Base-by-base conservation (phyloP, 2,329 filamentous ascomycete species). In the Colletotrichum shisoi region DNA sequence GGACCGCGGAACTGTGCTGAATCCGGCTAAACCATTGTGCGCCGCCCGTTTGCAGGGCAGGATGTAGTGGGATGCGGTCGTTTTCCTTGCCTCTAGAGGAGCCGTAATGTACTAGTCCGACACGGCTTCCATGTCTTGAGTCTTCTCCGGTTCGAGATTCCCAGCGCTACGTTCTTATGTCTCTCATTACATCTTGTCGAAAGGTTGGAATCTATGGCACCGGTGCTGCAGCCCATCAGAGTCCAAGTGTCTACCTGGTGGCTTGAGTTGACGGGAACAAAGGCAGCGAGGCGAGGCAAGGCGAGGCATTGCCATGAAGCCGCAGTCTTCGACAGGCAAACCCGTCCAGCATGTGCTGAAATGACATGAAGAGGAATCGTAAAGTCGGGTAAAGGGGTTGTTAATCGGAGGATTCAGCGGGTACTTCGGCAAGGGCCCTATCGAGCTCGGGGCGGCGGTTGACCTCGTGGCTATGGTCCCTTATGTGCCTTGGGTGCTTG, bases 11-110 rank as follows among this genome's bases (percentile, higher is more conserved):
- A 39, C 40, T 56, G 52, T 53, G 34, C 60, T 42, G 34, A 53
- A 53, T 46, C 17, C 53, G 53, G 60, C 40, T 15, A 63, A 60
- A 40, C n/a, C 39, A 57, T 31, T 13, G 40, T 56, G 27, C 44
- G 52, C 51, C 63, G 63, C 63, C 63, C 63, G 59, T 64, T 67
- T 58, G 64, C 64, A 63, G 54, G 53, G 48, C 60, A 42, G 34
- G 37, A 19, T 42, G 40, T 19, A 40, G 54, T 42, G 31, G 21
- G 31, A 24, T 40, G 11, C 48, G 48, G 40, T 56, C 34, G 52
- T 31, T 31, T 39, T 13, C 13, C n/a, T 48, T 39, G 19, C n/a
- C 37, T 34, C 37, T 21, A 48, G 39, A 27, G 19, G 51, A 13
- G 42, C 51, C n/a, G 19, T 27, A 54, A 21, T 27, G 24, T 44